phyloP scores from a whole-genome alignment of 352 stramenopile species.

The Phytopythium vexans region DNA sequence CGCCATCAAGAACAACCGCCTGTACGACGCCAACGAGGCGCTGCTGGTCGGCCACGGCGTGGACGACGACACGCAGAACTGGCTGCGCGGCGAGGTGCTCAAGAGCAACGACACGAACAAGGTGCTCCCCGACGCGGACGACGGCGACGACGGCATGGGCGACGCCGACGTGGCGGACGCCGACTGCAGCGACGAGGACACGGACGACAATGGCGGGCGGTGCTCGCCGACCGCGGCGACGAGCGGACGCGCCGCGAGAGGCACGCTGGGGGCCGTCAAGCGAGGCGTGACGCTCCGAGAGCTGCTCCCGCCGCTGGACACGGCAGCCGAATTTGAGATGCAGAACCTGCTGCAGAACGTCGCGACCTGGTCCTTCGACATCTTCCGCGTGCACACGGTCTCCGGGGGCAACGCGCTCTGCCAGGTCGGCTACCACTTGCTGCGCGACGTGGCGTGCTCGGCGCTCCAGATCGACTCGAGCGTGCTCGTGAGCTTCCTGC shows the following conservation, averaged over 20 bases:
- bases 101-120: slow-evolving; percentile 66
- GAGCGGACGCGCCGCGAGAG: not conserved
- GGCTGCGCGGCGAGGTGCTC: slow-evolving; percentile 75
- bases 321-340: slow-evolving; percentile 62
- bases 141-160: slow-evolving; percentile 16
- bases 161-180: not conserved
- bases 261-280: slow-evolving; percentile 14
- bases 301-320: slow-evolving; percentile 51
- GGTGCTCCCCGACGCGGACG: slow-evolving; percentile 42
- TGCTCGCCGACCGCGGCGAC: slow-evolving; percentile 10
- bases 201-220: not conserved
- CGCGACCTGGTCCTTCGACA: slow-evolving; percentile 69
- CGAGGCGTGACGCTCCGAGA: slow-evolving; percentile 63
- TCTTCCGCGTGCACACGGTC: slow-evolving; percentile 69
- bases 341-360: slow-evolving; percentile 59
- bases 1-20: slow-evolving; percentile 81
- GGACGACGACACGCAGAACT: slow-evolving; percentile 83
- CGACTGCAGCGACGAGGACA: slow-evolving; percentile 4
- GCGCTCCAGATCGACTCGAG: slow-evolving; percentile 60
- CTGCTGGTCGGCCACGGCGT: slow-evolving; percentile 63
- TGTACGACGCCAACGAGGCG: slow-evolving; percentile 81
- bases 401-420: slow-evolving; percentile 71
- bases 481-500: slow-evolving; percentile 68
- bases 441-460: slow-evolving; percentile 56
- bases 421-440: slow-evolving; percentile 74